Evolutionary conservation across 2,329 filamentous ascomycete genomes (phyloP), one percentile per base, ranked within the genome.

Genomic region (Amphichorda felina): DNA sequence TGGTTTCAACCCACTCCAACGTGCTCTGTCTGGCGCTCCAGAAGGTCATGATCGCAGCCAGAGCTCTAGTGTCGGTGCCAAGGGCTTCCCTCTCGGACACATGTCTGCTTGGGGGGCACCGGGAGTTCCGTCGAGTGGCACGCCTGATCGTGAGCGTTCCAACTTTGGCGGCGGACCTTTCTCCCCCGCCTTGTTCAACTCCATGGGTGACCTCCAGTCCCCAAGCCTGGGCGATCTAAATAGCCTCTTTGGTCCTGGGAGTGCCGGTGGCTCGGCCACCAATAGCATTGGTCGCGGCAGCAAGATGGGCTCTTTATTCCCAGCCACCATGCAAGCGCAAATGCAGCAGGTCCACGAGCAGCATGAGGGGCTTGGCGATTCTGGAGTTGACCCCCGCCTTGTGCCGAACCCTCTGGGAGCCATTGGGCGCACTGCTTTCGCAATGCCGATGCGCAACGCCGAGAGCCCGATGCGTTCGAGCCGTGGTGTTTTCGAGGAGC

Each of bases 41-140:
- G 78, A 85, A 35, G 81, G 80, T 5, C 85, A 87, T 45, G 89
- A 96, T 53, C 80, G 89, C 15, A 95, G 88, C 53, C 87, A 94
- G 56, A 94, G 85, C 0, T 94, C 88, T 0, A 94, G 88, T 50
- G 82, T 81, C 14, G 83, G 85, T 10, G 76, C 82, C 30, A 83
- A 86, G 48, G 79, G 71, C 8, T 94, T 85, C 44, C 67, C 78
- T 10, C 53, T 85, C 5, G 71, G 70, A 32, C 73, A 70, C 18
- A 59, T 85, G 26, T 67, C 68, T 3, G 76, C 79, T 35, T 81
- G 79, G 61, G 65, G 75, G 36, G 66, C 69, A 14, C 63, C 75
- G 36, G 61, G 65, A 14, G 66, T 50, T 1, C 54, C 75, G 26
- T 75, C 78, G 44, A 66, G 75, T 28, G 71, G 75, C 40, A 82